Evolutionary conservation across 371 early-diverging fungal genomes (phyloP), one percentile per base, ranked within the genome.

Genomic region (Haplosporangium sp.): DNA sequence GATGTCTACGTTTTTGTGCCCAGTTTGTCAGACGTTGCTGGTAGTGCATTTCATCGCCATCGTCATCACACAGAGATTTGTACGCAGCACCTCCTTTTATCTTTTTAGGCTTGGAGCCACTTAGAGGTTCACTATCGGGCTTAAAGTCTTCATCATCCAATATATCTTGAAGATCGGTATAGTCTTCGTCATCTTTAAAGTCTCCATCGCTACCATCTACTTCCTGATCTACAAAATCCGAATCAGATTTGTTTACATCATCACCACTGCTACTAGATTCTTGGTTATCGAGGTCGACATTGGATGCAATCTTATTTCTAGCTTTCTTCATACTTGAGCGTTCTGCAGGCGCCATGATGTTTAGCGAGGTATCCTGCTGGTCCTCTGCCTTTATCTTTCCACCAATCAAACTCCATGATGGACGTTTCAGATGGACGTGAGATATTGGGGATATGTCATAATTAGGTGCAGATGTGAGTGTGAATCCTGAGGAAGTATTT

Each of bases 31-130:
- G 45, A 27, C 94, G 87, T 45, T 84, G 84, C 69, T 85, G 86
- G 63, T 91, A 92, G 15, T 77, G 71, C 15, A 77, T 45, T 60
- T 92, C 90, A 44, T 88, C 86, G 0, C 93, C 94, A 67, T 93
- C 93, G 61, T 91, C 92, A 19, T 87, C 85, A 53, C 86, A 75
- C 8, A 77, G 63, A 48, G 70, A 77, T 57, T 69, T 77, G 77
- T 78, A 78, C 0, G 71, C 74, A 11, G 71, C 68, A 1, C 79
- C 79, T 1, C 71, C 84, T 10, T 57, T 52, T 1, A 57, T n/a
- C 35, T 61, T 72, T 59, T 48, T 71, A 61, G 65, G 67, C 45
- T 20, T 65, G 57, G 58, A 67, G 44, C 55, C 47, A 11, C 27
- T 57, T 2, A 74, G 38, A 19, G 60, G 38, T 19, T 66, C 67